Base-by-base conservation (phyloP, 2,329 filamentous ascomycete species). In the Sarocladiaceae sp. region DNA sequence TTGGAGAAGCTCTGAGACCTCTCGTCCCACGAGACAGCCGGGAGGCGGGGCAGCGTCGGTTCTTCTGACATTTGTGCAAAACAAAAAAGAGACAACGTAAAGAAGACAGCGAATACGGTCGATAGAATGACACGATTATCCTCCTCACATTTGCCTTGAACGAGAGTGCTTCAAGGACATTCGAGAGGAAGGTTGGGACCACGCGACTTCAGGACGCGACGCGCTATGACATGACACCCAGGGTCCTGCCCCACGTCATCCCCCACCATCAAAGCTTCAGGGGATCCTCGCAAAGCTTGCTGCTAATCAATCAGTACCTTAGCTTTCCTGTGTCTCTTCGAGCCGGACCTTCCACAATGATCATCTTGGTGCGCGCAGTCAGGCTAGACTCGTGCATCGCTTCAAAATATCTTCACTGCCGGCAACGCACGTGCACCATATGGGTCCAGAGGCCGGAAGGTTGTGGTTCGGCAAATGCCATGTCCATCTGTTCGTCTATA, bases 11-110 rank as follows among this genome's bases (percentile, higher is more conserved):
- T 67, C 54, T 71, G 67, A 1, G 67, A 67, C 35, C 66, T 58
- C 54, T 67, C 64, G 54, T 73, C 61, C 69, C 69, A 70, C 28
- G 66, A 68, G 28, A 70, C 60, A 12, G 63, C 66, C 2, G 68
- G 67, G 15, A 75, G 64, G 18, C 56, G 60, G 28, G 73, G 73
- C 15, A 76, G 63, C 13, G 69, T 65, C 12, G 67, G 68, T 56
- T 76, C 73, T 22, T 75, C 71, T 10, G 67, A 60, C 67, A 72
- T 71, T 55, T 53, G 13, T 48, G 44, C 8, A 33, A 15, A 33
- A 13, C 17, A 29, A 20, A 42, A 46, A 46, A 18, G 23, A 22
- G 20, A 10, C 17, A 8, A 4, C 35, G 11, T 17, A 37, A 37
- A 10, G 18, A 23, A 23, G n/a, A n/a, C n/a, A 40, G 17, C 5